Base-by-base conservation (phyloP, 306 rosid species). In the Dicorynia guianensis region DNA sequence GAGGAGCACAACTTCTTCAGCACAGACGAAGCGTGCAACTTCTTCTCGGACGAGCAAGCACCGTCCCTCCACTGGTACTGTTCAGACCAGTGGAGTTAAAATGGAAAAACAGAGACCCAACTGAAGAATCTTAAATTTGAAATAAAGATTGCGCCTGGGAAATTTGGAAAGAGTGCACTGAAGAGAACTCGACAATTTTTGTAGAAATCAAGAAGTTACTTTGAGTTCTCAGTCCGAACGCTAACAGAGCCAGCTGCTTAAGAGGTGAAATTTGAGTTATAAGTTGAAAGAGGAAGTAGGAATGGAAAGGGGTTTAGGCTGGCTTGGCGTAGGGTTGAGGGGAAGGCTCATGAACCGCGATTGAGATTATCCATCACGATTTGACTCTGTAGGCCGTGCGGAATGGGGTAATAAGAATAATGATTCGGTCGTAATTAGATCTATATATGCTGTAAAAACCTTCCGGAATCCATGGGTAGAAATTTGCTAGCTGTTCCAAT, bases 1-100 rank as follows among this genome's bases (percentile, higher is more conserved):
- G 99, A 95, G 82, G 99, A 95, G 83, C 97, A 95, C 66, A 89
- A 95, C 65, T 92, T 95, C 87, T 89, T 92, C 12, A 81, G 96
- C 56, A 83, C 89, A 11, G 98, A 95, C 20, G 99, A 95, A 67
- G 66, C 92, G 4, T 90, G 97, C 67, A 75, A 88, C 79, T 92
- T 95, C 89, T 95, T 95, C 79, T 80, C 97, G 0, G 99, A 92
- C 18, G 99, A 92, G 43, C 99, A 90, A 82, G 72, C 99, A 48
- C 99, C 99, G 0, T 87, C 90, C 4, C 87, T 95, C 63, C 98
- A 69, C 19, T 95, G 99, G 99, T 92, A 87, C 84, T 84, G 83
- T 76, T 64, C 87, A 0, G 96, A 91, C 12, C 91, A 84, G 44
- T 91, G 97, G 97, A 87, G 74, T 68, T 25, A 25, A 25, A 25